phyloP scores from a whole-genome alignment of 306 rosid genomes.

The Cucurbita moschata region DNA sequence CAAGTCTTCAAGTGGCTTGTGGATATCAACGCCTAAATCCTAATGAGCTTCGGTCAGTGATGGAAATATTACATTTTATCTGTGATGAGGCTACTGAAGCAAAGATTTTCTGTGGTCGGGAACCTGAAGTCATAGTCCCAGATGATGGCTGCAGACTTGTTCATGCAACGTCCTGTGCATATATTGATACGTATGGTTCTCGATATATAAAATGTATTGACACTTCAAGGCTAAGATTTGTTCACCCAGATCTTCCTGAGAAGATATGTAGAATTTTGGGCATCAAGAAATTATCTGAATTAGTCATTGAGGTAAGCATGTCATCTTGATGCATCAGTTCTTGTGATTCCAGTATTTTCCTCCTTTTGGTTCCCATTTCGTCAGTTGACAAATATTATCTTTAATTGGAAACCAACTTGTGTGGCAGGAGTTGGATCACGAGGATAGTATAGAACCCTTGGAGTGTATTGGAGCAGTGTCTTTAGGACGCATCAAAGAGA shows the following conservation, averaged over 20 bases:
- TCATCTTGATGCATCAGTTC: conserved; percentile 11
- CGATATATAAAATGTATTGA: conserved; percentile 67
- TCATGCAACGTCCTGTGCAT: conserved; percentile 66
- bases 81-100: conserved; percentile 47
- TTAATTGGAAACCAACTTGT: conserved; percentile 22
- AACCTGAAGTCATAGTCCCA: conserved; percentile 69
- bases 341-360: not conserved
- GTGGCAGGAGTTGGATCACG: conserved; percentile 62
- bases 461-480: conserved; percentile 44
- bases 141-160: conserved; percentile 95
- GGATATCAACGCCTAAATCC: conserved; percentile 93
- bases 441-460: conserved; percentile 41
- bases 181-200: conserved; percentile 80
- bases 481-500: conserved; percentile 44
- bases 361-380: not conserved
- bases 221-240: conserved; percentile 71
- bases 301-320: conserved; percentile 61
- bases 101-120: conserved; percentile 33
- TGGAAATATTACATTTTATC: conserved; percentile 71
- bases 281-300: conserved; percentile 66
- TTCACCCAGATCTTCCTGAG: conserved; percentile 82
- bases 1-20: conserved; percentile 69
- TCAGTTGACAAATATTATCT: conserved; percentile 1
- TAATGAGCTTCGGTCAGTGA: conserved; percentile 91
- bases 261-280: conserved; percentile 57